Base-by-base conservation (phyloP, 2,329 filamentous ascomycete genomes). In the Beauveria caledonica region DNA sequence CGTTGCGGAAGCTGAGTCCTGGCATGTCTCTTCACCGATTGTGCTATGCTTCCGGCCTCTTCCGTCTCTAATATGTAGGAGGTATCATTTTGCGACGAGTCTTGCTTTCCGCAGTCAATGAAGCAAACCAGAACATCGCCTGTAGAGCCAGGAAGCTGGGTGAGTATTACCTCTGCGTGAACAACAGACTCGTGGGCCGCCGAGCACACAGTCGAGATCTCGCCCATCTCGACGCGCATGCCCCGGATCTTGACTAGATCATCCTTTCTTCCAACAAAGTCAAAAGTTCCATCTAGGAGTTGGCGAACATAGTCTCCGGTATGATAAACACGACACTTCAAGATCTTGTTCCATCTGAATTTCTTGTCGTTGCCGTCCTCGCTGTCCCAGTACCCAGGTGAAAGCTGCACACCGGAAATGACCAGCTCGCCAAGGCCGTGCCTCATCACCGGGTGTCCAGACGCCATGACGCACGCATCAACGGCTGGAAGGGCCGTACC, bases 221-320 rank as follows among this genome's bases (percentile, higher is more conserved):
- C 50, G n/a, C 50, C 50, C 50, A 53, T 53, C 50, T 53, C 50
- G 29, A 53, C 50, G 19, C 50, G 50, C 50, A 53, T 53, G 50
- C 50, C 50, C 19, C 50, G 50, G 7, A 53, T 53, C 50, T 53
- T 53, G 50, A 53, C 50, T n/a, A 53, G 19, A 11, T 53, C 50
- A 42, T 53, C 50, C 17, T 53, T 53, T 53, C 50, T 40, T 23
- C 50, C 50, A 42, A 42, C 36, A 42, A 53, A 53, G 50, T 53
- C 50, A 53, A 53, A 53, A 8, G 33, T 53, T 25, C 50, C 50
- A 53, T 53, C 50, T 13, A 53, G 33, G 6, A 53, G 50, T 42
- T 53, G 33, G 2, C 50, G 50, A 27, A 42, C 50, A 42, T 53
- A 53, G 13, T 53, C 50, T 39, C 50, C 50, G n/a, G 50, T 53